Percentiles rank a stretch among this genome's conserved stretches.
Conservation (phyloP, 2,329 filamentous ascomycete species). For the Magnaporthiopsis rhizophila region DNA sequence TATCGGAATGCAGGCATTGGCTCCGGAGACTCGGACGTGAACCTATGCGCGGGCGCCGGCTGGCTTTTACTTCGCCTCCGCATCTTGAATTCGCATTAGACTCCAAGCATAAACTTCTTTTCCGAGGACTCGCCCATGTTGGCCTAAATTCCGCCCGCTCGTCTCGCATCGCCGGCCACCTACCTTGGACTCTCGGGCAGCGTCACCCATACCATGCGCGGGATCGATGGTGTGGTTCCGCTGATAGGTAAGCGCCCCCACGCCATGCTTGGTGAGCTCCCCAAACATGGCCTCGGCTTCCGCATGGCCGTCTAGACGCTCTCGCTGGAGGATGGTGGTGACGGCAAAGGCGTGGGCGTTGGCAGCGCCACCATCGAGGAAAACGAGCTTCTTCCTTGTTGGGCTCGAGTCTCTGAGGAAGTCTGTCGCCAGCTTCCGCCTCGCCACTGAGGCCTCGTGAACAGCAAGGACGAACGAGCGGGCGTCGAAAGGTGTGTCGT, state of each 20-base stretch:
- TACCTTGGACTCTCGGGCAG: background rate
- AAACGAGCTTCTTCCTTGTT: conserved; percentile 46
- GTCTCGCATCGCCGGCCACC: background rate
- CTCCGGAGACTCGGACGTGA: background rate
- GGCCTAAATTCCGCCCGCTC: no score
- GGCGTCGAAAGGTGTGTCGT: conserved; percentile 23
- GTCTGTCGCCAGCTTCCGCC: conserved; percentile 37
- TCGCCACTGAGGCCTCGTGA: conserved; percentile 39
- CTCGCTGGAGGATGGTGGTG: conserved; percentile 41
- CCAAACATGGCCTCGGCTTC: conserved; percentile 44
- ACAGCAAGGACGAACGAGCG: conserved; percentile 37
- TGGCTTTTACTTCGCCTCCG: background rate
- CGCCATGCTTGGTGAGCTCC: conserved; percentile 40
- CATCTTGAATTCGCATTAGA: background rate
- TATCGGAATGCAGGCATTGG: background rate
- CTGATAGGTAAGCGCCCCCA: conserved; percentile 26
- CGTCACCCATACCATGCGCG: background rate
- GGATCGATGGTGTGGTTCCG: background rate
- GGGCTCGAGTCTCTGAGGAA: conserved; percentile 42
- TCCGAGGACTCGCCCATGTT: background rate
- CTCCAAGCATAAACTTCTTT: background rate
- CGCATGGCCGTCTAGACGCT: conserved; percentile 39
- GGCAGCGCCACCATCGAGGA: conserved; percentile 51
- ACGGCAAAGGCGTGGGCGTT: conserved; percentile 48
- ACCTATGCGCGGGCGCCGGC: background rate